Base-by-base conservation (phyloP, 1,284 basidiomycete species). In the Cronartium quercuum region DNA sequence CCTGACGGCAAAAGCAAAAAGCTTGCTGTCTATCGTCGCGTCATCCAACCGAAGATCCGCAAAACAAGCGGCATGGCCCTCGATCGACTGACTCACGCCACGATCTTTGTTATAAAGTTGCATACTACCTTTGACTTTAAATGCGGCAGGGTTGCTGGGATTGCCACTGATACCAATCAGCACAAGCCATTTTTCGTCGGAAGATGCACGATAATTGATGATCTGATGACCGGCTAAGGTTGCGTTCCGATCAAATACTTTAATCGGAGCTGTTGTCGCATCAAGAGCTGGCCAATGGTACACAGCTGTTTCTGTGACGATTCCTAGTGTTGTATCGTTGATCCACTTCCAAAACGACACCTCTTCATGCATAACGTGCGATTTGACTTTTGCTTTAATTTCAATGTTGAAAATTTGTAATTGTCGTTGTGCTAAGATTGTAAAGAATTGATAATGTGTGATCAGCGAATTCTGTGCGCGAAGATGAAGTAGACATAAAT, bases 341-440 rank as follows among this genome's bases (percentile, higher is more conserved):
- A 98, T 89, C 96, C 96, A 99, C 82, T 95, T 97, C 96, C 96
- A 99, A 84, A 97, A 99, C 57, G 91, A 89, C 76, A 98, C 88
- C 80, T 98, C 96, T 82, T 98, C 94, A 82, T 89, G 90, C 85
- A 91, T 94, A 76, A 90, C 85, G 82, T 98, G 94, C 34, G 94
- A 93, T 82, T 97, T 97, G 82, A 98, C 91, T 84, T 98, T 98
- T 81, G 90, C 89, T 85, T 97, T 98, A 63, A 89, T 91, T 81
- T 92, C 94, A 78, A 99, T 93, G 83, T 98, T 97, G 86, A 98
- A 99, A 78, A 98, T 89, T 84, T 99, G 96, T 47, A 99, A 87
- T 80, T 95, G 97, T 68, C 92, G 89, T 78, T 88, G 90, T 79
- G 96, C 95, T 93, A 81, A 78, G 76, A 81, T 80, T 76, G 79